A percentile compares a stretch with the other conserved stretches of the same genome.
Conservation (phyloP, 768 basidiomycete genomes). For the Phylloporus arenicola region DNA sequence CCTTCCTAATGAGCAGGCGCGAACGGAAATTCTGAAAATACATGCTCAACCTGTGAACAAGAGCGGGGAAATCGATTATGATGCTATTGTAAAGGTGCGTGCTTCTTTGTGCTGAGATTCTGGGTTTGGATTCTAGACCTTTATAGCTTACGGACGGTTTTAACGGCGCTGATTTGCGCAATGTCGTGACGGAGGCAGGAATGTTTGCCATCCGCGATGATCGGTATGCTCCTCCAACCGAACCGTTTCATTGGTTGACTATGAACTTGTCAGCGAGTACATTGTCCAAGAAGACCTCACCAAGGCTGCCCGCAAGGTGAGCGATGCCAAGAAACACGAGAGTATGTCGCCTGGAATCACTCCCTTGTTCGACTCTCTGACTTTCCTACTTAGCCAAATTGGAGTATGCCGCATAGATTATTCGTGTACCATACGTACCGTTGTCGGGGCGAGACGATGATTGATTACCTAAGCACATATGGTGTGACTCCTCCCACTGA, state of each 20-base stretch:
- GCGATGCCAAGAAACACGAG: conserved; percentile 97
- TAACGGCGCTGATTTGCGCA: conserved; percentile 95
- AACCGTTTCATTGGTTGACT: conserved; percentile 2
- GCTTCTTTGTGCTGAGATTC: not conserved
- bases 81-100: conserved; percentile 90
- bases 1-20: conserved; percentile 93
- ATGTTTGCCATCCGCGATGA: conserved; percentile 99
- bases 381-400: conserved; percentile 32
- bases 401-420: conserved; percentile 38
- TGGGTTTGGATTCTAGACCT: not conserved
- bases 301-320: conserved; percentile 93
- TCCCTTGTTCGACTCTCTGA: conserved; percentile 1
- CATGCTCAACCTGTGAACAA: conserved; percentile 94
- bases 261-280: conserved; percentile 56
- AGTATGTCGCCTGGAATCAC: conserved; percentile 46
- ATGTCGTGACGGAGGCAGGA: conserved; percentile 92
- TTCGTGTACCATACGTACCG: conserved; percentile 20
- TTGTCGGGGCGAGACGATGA: not conserved
- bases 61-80: conserved; percentile 92
- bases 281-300: conserved; percentile 92
- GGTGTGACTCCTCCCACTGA: too few relatives aligned
- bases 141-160: conserved; percentile 78
- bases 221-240: conserved; percentile 43
- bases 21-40: conserved; percentile 95
- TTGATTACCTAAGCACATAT: conserved; percentile 14